phyloP scores from a whole-genome alignment of 345 rosid species.

The Salix purpurea region DNA sequence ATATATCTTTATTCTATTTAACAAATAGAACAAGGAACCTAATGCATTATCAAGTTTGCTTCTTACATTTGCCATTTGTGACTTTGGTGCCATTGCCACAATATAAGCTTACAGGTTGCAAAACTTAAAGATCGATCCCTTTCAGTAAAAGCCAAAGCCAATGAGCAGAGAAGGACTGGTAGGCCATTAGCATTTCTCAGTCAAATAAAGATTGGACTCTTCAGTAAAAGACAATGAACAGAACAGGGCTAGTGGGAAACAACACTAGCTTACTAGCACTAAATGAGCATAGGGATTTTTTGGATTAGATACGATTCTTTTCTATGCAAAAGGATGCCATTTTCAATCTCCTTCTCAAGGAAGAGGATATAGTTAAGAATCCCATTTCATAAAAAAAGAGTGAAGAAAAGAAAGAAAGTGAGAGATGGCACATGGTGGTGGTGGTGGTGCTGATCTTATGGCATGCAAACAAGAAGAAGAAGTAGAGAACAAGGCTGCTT shows the following conservation, averaged over 20 bases:
- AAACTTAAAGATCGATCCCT: no score
- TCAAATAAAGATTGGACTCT: no score
- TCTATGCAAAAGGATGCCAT: neutral
- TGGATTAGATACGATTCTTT: neutral
- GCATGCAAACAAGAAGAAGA: constrained; percentile 17
- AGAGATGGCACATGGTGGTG: constrained; percentile 19
- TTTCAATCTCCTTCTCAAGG: neutral
- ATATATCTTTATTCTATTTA: no score
- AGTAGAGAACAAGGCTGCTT: constrained; percentile 54
- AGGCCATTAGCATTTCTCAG: no score
- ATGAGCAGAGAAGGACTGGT: no score
- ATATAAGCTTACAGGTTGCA: no score
- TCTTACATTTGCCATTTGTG: no score
- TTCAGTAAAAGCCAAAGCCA: no score
- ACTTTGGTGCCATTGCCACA: no score
- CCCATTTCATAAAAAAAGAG: neutral
- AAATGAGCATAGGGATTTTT: no score
- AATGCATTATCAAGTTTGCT: no score
- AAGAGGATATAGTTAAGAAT: neutral
- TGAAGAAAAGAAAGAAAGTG: neutral
- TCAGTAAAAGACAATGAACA: neutral
- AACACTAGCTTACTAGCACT: neutral
- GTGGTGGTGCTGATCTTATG: neutral
- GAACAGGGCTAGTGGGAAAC: neutral
- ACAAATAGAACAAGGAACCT: no score